These are phyloP conservation scores for Lodderomyces orthopsilosis DNA, from an alignment of 1,139 yeast genomes.

Conservation along the genomic window DNA sequence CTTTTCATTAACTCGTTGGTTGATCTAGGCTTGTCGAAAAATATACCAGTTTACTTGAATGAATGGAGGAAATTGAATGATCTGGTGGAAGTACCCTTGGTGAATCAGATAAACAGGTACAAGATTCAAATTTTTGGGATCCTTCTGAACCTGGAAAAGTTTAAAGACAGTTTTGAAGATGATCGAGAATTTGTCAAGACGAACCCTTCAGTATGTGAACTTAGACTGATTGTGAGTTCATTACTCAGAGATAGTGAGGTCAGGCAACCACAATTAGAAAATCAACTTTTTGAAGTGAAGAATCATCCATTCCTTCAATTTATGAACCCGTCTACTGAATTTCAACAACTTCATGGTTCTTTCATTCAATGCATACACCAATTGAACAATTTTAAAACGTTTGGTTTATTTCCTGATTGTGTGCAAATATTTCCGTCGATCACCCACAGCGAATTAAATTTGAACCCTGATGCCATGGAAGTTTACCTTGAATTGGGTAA, in stretches of 20 bases:
- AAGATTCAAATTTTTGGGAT: slow-evolving; percentile 18
- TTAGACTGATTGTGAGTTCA: neutral
- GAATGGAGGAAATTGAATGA: slow-evolving; percentile 44
- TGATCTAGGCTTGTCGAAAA: slow-evolving; percentile 53
- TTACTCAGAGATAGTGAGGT: neutral
- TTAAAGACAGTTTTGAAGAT: slow-evolving; percentile 12
- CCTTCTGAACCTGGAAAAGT: slow-evolving; percentile 12
- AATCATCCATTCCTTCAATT: neutral
- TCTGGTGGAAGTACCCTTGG: slow-evolving; percentile 21
- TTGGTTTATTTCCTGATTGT: slow-evolving; percentile 8
- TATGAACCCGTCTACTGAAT: neutral
- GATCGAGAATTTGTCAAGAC: slow-evolving; percentile 9
- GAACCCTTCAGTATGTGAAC: slow-evolving; percentile 8
- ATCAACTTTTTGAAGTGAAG: neutral
- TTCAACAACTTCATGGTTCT: neutral
- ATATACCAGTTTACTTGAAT: slow-evolving; percentile 45
- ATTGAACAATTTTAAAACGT: neutral
- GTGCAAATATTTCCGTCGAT: slow-evolving; percentile 17
- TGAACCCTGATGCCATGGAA: neutral
- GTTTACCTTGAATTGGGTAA: slow-evolving; percentile 11
- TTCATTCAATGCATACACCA: neutral
- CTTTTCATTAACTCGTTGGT: slow-evolving; percentile 34
- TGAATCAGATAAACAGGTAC: slow-evolving; percentile 25
- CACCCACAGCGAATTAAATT: slow-evolving; percentile 8
- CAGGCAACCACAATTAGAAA: neutral